Conservation (phyloP, 1,284 basidiomycete genomes). For the Cryptococcus wingfieldii region DNA sequence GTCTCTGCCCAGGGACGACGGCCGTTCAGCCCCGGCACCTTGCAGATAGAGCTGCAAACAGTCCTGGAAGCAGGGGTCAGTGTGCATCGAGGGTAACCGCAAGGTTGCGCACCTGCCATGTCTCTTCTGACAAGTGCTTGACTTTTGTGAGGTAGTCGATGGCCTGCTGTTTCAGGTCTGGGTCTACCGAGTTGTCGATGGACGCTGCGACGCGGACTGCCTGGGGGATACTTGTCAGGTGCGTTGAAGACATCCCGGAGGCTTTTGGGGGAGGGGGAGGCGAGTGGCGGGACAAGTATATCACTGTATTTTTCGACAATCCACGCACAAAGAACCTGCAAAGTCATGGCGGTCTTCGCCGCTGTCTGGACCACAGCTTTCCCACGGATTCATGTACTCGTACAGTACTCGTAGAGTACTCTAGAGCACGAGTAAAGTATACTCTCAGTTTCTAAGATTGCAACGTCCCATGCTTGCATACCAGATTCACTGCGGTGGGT, state of each 20-base stretch:
- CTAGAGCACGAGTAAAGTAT: too few species aligned
- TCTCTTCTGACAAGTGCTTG: slow-evolving; percentile 46
- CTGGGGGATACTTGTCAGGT: slow-evolving; percentile 47
- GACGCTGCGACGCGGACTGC: slow-evolving; percentile 47
- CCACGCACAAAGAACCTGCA: too few species aligned
- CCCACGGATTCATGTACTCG: too few species aligned
- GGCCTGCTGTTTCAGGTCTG: slow-evolving; percentile 44
- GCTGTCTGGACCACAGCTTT: too few species aligned
- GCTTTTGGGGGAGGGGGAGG: not conserved
- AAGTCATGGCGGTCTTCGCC: too few species aligned
- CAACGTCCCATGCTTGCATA: too few species aligned
- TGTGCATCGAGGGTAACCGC: not conserved
- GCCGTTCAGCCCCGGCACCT: slow-evolving; percentile 45
- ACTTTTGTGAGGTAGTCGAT: slow-evolving; percentile 47
- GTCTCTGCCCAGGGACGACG: slow-evolving; percentile 39
- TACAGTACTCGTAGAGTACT: too few species aligned
- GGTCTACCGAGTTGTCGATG: slow-evolving; percentile 35
- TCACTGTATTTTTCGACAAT: too few species aligned
- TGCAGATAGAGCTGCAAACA: slow-evolving; percentile 49
- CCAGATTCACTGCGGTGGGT: too few species aligned
- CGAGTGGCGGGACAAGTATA: not conserved
- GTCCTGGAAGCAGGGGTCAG: slow-evolving; percentile 27
- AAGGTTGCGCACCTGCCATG: slow-evolving; percentile 45
- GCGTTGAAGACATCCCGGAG: slow-evolving; percentile 19
- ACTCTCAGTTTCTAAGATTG: too few species aligned